These are phyloP conservation scores for Heliamphora pulchella DNA, from an alignment of 179 eudicot species.

Conservation along the genomic window DNA sequence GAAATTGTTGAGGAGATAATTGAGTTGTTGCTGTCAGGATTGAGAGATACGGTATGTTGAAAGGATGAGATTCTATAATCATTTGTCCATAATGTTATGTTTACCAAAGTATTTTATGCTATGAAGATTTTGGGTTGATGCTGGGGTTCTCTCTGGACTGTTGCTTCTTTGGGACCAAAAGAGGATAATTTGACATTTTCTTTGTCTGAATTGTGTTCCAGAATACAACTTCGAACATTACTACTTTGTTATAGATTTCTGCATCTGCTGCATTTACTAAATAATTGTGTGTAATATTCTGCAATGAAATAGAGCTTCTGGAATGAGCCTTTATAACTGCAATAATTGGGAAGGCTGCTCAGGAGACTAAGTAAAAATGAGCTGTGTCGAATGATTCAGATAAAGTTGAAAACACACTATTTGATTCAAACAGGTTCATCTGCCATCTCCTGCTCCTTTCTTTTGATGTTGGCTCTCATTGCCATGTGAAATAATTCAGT, in stretches of 20 bases:
- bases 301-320: not conserved
- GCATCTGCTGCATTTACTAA: not conserved
- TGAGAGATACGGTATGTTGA: constrained; percentile 86
- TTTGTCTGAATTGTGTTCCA: not conserved
- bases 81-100: not conserved
- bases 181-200: not conserved
- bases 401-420: not conserved
- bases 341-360: too few relatives aligned
- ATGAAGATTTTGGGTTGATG: constrained; percentile 9
- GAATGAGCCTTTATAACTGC: not conserved
- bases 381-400: not conserved
- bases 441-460: not conserved
- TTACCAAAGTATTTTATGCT: not conserved
- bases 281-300: not conserved
- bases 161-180: not conserved
- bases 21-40: constrained; percentile 74
- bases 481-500: not conserved
- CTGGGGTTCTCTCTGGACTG: not conserved
- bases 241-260: not conserved
- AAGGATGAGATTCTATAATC: constrained; percentile 22
- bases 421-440: not conserved
- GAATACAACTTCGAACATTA: too few relatives aligned
- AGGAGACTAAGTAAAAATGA: not conserved
- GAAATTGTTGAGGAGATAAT: constrained; percentile 82
- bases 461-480: not conserved